Conservation (phyloP, 148 eudicot genomes). For the Camellia sinensis region DNA sequence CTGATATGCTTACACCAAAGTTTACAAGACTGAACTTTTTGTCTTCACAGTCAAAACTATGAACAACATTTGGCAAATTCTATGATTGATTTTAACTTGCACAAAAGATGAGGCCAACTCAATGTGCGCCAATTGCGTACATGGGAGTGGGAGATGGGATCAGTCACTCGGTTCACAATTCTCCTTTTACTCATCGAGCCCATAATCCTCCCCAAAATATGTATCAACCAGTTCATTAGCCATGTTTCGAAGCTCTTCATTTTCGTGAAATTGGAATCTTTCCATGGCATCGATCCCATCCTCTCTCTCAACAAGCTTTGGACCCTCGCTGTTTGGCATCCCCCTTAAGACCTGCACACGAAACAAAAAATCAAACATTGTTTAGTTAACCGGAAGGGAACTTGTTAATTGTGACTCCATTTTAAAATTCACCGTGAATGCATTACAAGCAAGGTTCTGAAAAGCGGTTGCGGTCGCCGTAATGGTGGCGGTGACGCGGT, state of each 20-base stretch:
- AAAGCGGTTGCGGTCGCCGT: no score
- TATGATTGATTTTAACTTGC: not conserved
- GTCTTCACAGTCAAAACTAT: not conserved
- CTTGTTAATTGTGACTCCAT: not conserved
- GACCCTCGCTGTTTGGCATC: slow-evolving; percentile 86
- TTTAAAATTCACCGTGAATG: not conserved
- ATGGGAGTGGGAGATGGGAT: not conserved
- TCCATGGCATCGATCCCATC: slow-evolving; percentile 99
- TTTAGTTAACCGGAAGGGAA: not conserved
- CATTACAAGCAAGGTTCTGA: no score
- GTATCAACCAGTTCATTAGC: slow-evolving; percentile 81
- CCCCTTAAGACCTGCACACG: slow-evolving; percentile 71
- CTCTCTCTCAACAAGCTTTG: slow-evolving; percentile 87
- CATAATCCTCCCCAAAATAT: slow-evolving; percentile 94
- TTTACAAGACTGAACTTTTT: slow-evolving; percentile 9
- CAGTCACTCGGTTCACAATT: not conserved
- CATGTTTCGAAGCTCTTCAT: slow-evolving; percentile 86
- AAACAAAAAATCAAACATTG: not conserved
- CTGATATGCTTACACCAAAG: not conserved
- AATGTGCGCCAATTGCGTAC: not conserved
- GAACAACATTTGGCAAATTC: not conserved
- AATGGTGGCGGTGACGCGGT: no score
- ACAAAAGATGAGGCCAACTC: not conserved
- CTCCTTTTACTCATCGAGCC: slow-evolving; percentile 52
- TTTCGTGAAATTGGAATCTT: slow-evolving; percentile 88